Percentiles rank a stretch among this genome's conserved stretches.
Conservation (phyloP, 2,329 filamentous ascomycete species). For the Lasiodiplodia gonubiensis region DNA sequence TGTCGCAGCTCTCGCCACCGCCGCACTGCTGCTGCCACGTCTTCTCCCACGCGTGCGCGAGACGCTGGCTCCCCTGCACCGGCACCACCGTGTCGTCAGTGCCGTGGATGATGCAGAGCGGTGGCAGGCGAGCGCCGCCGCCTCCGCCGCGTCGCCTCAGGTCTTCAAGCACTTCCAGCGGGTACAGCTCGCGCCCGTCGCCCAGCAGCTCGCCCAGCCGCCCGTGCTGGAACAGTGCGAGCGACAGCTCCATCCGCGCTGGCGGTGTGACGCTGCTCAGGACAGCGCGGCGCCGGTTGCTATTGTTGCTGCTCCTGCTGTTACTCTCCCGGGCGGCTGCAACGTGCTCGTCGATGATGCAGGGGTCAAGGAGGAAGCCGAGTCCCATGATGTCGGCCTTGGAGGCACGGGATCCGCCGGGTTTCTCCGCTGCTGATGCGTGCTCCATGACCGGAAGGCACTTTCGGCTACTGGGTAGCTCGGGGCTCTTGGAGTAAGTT, state of each 20-base stretch:
- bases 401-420: background rate
- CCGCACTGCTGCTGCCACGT: conserved; percentile 6
- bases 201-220: conserved; percentile 40
- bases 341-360: conserved; percentile 37
- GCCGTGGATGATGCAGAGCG: conserved; percentile 42
- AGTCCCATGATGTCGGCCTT: conserved; percentile 18
- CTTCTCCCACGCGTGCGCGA: conserved; percentile 36
- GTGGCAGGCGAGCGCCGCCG: conserved; percentile 33
- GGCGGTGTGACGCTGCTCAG: conserved; percentile 35
- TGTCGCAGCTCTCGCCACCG: background rate
- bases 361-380: conserved; percentile 29
- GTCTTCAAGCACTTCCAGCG: conserved; percentile 37
- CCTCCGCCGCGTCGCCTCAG: conserved; percentile 27
- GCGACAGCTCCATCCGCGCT: conserved; percentile 32
- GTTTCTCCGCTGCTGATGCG: background rate
- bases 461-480: background rate
- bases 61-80: conserved; percentile 36
- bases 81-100: conserved; percentile 38
- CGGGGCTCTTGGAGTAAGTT: background rate
- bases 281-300: conserved; percentile 31
- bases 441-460: background rate
- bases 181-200: conserved; percentile 36
- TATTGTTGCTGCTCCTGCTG: background rate
- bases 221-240: conserved; percentile 34
- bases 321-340: conserved; percentile 28